Conservation (phyloP, 129 eudicot species). For the Artemisia annua region DNA sequence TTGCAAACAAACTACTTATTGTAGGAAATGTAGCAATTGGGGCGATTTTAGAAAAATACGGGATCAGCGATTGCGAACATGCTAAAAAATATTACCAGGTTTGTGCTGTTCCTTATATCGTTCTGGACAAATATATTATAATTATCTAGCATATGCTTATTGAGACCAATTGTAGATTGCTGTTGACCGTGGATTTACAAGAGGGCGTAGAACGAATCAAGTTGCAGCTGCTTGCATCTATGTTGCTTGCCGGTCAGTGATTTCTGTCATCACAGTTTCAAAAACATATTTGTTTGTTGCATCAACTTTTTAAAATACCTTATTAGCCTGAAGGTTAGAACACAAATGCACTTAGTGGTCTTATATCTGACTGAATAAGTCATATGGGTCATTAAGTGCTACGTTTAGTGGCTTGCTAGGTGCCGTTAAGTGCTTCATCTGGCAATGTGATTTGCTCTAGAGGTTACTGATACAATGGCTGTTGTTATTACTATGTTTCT, state of each 20-base stretch:
- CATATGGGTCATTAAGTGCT: too few species aligned
- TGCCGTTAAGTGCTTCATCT: too few species aligned
- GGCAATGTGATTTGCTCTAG: background rate
- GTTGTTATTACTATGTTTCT: background rate
- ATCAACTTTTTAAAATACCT: background rate
- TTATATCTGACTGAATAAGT: too few species aligned
- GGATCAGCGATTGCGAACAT: too few species aligned
- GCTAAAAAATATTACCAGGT: background rate
- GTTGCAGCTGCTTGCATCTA: conserved; percentile 76
- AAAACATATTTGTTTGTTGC: too few species aligned
- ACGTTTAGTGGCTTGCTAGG: too few species aligned
- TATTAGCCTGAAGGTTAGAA: background rate
- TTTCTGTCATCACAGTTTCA: background rate
- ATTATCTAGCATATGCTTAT: background rate
- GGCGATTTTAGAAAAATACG: too few species aligned
- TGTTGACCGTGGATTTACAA: conserved; percentile 49
- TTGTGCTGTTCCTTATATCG: background rate
- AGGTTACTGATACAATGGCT: conserved; percentile 5
- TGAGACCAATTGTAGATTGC: conserved; percentile 46
- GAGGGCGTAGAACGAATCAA: conserved; percentile 49
- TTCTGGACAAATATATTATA: background rate
- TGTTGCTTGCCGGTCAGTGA: conserved; percentile 61
- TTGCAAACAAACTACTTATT: too few species aligned
- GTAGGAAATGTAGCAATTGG: too few species aligned
- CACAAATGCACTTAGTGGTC: background rate